These are phyloP conservation scores for Aspergillus asperescens DNA, from an alignment of 495 filamentous ascomycete genomes.

Conservation along the genomic window DNA sequence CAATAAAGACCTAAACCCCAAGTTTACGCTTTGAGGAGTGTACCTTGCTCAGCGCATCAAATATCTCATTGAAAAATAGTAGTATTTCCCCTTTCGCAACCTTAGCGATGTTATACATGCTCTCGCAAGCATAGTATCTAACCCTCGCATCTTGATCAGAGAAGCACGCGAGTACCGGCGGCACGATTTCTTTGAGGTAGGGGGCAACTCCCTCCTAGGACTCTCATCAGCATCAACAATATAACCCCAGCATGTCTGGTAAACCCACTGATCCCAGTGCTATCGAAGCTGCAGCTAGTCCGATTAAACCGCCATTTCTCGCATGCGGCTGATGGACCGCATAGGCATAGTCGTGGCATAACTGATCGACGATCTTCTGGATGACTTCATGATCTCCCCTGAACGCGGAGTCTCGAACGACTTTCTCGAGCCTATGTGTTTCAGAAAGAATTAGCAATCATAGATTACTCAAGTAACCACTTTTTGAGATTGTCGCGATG, in stretches of 20 bases:
- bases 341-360: conserved; percentile 97
- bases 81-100: conserved; percentile 97
- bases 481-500: not conserved
- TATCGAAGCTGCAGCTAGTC: conserved; percentile 92
- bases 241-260: not conserved
- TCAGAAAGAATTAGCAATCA: conserved; percentile 8
- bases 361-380: conserved; percentile 82
- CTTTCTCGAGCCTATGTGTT: conserved; percentile 68
- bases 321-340: conserved; percentile 97
- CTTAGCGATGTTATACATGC: conserved; percentile 99
- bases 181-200: conserved; percentile 88
- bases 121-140: conserved; percentile 98
- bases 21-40: no score
- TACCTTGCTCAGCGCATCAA: conserved; percentile 96
- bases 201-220: conserved; percentile 75
- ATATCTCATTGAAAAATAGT: conserved; percentile 95
- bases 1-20: not conserved
- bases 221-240: conserved; percentile 20
- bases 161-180: conserved; percentile 97
- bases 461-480: not conserved
- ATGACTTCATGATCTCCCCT: conserved; percentile 72
- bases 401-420: conserved; percentile 79
- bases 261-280: conserved; percentile 80
- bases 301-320: conserved; percentile 93
- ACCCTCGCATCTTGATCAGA: conserved; percentile 97